Conservation (phyloP, 768 basidiomycete genomes). For the Serpula lacrymans region DNA sequence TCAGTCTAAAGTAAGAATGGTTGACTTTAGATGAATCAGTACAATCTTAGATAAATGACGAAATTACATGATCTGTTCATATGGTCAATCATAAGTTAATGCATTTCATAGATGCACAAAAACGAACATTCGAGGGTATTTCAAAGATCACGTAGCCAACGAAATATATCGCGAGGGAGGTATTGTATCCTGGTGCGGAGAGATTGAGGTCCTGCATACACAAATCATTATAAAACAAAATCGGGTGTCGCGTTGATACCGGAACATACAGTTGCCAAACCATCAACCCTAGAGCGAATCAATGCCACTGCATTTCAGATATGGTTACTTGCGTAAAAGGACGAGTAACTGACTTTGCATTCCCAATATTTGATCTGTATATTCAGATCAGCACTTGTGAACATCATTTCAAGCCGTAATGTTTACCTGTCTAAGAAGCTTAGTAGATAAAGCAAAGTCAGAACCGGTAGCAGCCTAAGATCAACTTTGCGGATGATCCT, state of each 20-base stretch:
- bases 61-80: not conserved
- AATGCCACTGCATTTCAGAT: not conserved
- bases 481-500: constrained; percentile 33
- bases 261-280: constrained; percentile 40
- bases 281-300: constrained; percentile 42
- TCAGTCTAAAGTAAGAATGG: constrained; percentile 37
- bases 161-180: constrained; percentile 56
- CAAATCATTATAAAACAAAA: not conserved
- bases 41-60: not conserved
- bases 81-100: not conserved
- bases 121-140: constrained; percentile 50
- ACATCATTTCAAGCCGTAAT: not conserved
- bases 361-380: constrained; percentile 34
- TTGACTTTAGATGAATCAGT: constrained; percentile 1
- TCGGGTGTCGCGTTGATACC: not conserved
- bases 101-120: too few relatives aligned
- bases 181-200: constrained; percentile 51
- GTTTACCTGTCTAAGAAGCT: constrained; percentile 39
- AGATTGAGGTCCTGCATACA: constrained; percentile 45
- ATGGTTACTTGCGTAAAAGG: not conserved
- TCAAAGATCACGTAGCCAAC: constrained; percentile 60
- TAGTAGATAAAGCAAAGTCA: constrained; percentile 38
- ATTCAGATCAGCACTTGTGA: not conserved
- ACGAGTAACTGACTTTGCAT: constrained; percentile 29
- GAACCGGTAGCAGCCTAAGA: constrained; percentile 34